A percentile compares a stretch with the other conserved stretches of the same genome.
Evolutionary conservation across 2,329 filamentous ascomycete genomes (phyloP).

Genomic region (Paracorniculantispora psalliotae): DNA sequence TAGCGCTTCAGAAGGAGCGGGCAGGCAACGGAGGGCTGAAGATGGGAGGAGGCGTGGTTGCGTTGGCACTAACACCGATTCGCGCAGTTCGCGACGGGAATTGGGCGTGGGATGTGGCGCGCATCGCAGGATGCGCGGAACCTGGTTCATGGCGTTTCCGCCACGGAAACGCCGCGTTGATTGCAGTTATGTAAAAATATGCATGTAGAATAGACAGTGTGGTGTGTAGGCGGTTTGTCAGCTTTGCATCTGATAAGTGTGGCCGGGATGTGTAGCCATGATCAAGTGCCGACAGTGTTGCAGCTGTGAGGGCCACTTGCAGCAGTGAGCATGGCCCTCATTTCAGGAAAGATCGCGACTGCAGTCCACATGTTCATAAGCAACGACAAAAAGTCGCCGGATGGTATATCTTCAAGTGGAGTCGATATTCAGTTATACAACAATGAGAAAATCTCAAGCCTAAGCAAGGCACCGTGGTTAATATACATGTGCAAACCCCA

Average conservation of each 20-base stretch:
- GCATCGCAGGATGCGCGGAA: neutral
- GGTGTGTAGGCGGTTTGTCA: too few relatives aligned
- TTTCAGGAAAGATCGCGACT: too few relatives aligned
- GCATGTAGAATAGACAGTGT: neutral
- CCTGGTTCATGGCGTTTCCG: neutral
- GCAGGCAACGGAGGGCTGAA: neutral
- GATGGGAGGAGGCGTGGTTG: neutral
- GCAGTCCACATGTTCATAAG: too few relatives aligned
- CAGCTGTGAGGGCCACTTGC: too few relatives aligned
- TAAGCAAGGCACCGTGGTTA: conserved; percentile 9
- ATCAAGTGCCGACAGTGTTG: too few relatives aligned
- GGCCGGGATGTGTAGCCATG: too few relatives aligned
- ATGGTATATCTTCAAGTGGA: conserved; percentile 9
- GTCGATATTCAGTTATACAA: conserved; percentile 11
- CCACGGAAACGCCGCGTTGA: too few relatives aligned
- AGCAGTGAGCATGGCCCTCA: too few relatives aligned
- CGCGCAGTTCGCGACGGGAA: neutral
- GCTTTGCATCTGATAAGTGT: too few relatives aligned
- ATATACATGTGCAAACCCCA: conserved; percentile 12
- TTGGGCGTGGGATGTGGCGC: neutral
- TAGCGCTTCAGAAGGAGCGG: too few relatives aligned
- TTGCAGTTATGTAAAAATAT: neutral
- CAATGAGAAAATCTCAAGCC: conserved; percentile 11
- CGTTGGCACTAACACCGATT: neutral
- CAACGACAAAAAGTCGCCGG: neutral